Evolutionary conservation across 805 yeast species (phyloP).

Genomic region (Komagataella ulmi): DNA sequence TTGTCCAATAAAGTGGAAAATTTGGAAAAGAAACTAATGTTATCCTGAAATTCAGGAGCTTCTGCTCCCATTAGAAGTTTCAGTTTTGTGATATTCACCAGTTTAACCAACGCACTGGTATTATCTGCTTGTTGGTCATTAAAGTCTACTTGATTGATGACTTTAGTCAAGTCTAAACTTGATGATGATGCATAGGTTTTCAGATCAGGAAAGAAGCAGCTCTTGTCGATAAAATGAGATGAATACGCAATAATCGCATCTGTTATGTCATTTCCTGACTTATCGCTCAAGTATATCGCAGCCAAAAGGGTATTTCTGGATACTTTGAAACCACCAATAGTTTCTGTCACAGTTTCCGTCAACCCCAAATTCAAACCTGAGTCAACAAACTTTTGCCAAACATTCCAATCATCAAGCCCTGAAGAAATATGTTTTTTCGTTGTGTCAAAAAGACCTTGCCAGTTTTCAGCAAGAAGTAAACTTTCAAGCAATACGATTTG

Average conservation of each 20-base stretch:
- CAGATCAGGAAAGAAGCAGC: conserved; percentile 56
- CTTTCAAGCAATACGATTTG: conserved; percentile 38
- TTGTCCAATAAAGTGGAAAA: conserved; percentile 21
- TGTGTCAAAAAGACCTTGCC: conserved; percentile 27
- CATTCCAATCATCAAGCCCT: conserved; percentile 60
- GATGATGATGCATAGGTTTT: conserved; percentile 12
- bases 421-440: conserved; percentile 27
- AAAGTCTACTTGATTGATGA: conserved; percentile 4
- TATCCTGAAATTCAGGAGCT: conserved; percentile 13
- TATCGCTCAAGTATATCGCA: conserved; percentile 23
- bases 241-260: conserved; percentile 12
- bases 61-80: conserved; percentile 16
- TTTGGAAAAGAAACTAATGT: conserved; percentile 24
- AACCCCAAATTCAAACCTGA: conserved; percentile 25
- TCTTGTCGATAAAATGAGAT: conserved; percentile 32
- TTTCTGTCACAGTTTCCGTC: conserved; percentile 16
- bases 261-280: conserved; percentile 9
- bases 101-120: conserved; percentile 9
- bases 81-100: conserved; percentile 30
- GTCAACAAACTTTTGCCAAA: conserved; percentile 48
- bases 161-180: neutral
- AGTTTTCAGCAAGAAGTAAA: conserved; percentile 22
- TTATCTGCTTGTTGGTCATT: conserved; percentile 1
- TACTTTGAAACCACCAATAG: conserved; percentile 18
- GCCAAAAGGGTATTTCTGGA: conserved; percentile 51